These are phyloP conservation scores for Cyclaneusma minus DNA, from an alignment of 2,329 filamentous ascomycete genomes.

Conservation along the genomic window DNA sequence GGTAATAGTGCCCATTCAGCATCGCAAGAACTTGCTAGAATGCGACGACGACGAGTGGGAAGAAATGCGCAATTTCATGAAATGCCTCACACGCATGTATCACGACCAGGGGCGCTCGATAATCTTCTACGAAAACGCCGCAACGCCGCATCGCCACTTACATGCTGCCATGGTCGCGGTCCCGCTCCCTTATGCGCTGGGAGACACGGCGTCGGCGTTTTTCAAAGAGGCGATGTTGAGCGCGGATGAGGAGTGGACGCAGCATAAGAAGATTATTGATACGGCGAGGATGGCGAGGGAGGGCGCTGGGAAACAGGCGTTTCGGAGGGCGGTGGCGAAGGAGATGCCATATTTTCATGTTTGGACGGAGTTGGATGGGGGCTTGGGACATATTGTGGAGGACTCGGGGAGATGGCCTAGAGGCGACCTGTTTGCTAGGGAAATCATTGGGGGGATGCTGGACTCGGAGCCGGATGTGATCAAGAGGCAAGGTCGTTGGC, in stretches of 20 bases:
- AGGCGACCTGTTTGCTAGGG: slow-evolving; percentile 83
- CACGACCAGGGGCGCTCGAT: slow-evolving; percentile 85
- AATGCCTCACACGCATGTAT: slow-evolving; percentile 84
- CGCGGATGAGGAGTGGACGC: slow-evolving; percentile 83
- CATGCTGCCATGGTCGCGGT: slow-evolving; percentile 80
- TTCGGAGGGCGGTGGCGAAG: slow-evolving; percentile 69
- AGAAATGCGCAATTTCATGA: slow-evolving; percentile 98
- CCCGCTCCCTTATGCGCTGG: slow-evolving; percentile 81
- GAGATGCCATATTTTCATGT: slow-evolving; percentile 98
- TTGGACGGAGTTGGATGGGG: slow-evolving; percentile 88
- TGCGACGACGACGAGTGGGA: slow-evolving; percentile 99
- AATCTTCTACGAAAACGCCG: slow-evolving; percentile 95
- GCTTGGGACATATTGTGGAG: slow-evolving; percentile 84
- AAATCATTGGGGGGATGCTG: slow-evolving; percentile 84
- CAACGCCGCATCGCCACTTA: slow-evolving; percentile 56
- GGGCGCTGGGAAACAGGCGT: slow-evolving; percentile 65
- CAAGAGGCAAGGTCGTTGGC: slow-evolving; percentile 83
- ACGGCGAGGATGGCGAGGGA: slow-evolving; percentile 48
- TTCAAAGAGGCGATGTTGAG: slow-evolving; percentile 88
- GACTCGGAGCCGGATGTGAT: slow-evolving; percentile 69
- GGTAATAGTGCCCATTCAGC: slow-evolving; percentile 77
- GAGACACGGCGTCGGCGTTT: slow-evolving; percentile 82
- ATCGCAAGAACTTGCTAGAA: slow-evolving; percentile 81
- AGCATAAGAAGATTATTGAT: slow-evolving; percentile 90
- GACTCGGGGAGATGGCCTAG: slow-evolving; percentile 72